Evolutionary conservation across 2,329 filamentous ascomycete genomes (phyloP).

Genomic region (Fusarium anguioides): DNA sequence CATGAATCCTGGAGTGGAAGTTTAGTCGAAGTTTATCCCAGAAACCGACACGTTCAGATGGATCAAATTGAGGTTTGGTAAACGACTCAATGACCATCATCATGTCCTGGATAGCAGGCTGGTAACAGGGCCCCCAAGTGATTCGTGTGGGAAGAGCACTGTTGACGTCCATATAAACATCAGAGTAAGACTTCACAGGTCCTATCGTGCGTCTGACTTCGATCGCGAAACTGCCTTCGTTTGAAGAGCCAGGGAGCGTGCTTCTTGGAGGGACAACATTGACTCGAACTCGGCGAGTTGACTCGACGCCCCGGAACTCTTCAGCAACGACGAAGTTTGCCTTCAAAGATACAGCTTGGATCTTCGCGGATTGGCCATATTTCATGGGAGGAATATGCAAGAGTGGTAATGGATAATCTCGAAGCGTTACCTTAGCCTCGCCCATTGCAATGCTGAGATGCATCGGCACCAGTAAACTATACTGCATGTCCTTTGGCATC

Average conservation of each 20-base stretch:
- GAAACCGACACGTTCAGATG: slow-evolving; percentile 93
- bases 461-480: slow-evolving; percentile 90
- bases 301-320: slow-evolving; percentile 85
- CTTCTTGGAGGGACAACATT: slow-evolving; percentile 80
- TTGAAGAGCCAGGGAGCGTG: slow-evolving; percentile 64
- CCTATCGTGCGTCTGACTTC: slow-evolving; percentile 91
- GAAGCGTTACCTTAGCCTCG: slow-evolving; percentile 84
- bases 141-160: slow-evolving; percentile 91
- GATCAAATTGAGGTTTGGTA: slow-evolving; percentile 93
- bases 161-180: slow-evolving; percentile 92
- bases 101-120: slow-evolving; percentile 98
- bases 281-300: slow-evolving; percentile 82
- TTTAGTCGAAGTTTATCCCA: slow-evolving; percentile 98
- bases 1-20: slow-evolving; percentile 89
- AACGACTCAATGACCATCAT: slow-evolving; percentile 99
- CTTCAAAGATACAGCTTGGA: slow-evolving; percentile 84
- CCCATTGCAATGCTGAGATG: slow-evolving; percentile 89
- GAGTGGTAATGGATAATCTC: slow-evolving; percentile 93
- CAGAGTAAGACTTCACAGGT: slow-evolving; percentile 95
- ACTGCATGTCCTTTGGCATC: slow-evolving; percentile 91
- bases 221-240: slow-evolving; percentile 78
- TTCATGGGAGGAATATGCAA: slow-evolving; percentile 89
- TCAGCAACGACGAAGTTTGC: slow-evolving; percentile 97
- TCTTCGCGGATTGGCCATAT: slow-evolving; percentile 78
- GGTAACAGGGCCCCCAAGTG: slow-evolving; percentile 97